Conservation (phyloP, 106 monocot species). For the Dendrobium catenatum region DNA sequence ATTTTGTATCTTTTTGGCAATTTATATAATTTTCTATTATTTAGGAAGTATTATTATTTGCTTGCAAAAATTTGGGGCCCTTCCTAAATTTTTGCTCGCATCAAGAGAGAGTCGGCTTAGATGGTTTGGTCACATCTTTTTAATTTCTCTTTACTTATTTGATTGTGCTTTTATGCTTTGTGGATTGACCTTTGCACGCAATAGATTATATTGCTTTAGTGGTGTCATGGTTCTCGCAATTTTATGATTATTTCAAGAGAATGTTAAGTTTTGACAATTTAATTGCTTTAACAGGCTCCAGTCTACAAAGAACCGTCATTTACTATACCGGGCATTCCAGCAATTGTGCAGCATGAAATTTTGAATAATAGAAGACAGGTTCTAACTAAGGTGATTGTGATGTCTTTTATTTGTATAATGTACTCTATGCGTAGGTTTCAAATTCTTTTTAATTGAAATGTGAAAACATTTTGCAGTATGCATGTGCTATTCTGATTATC, state of each 20-base stretch:
- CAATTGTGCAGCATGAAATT: constrained; percentile 88
- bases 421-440: not conserved
- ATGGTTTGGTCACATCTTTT: not conserved
- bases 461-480: not conserved
- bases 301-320: constrained; percentile 69
- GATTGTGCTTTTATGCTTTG: not conserved
- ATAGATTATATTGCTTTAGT: not conserved
- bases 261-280: not conserved
- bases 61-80: too few species aligned
- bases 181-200: not conserved
- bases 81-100: too few species aligned
- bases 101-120: too few species aligned
- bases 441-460: not conserved
- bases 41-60: too few species aligned
- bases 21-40: too few species aligned
- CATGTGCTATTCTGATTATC: constrained; percentile 4
- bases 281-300: constrained; percentile 51
- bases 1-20: too few species aligned
- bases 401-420: not conserved
- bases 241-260: not conserved
- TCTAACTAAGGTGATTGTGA: constrained; percentile 78
- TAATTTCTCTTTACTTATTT: not conserved
- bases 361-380: constrained; percentile 95
- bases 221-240: not conserved
- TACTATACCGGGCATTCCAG: constrained; percentile 75